Conservation (phyloP, 2,329 filamentous ascomycete species). For the Samsoniella hepiali region DNA sequence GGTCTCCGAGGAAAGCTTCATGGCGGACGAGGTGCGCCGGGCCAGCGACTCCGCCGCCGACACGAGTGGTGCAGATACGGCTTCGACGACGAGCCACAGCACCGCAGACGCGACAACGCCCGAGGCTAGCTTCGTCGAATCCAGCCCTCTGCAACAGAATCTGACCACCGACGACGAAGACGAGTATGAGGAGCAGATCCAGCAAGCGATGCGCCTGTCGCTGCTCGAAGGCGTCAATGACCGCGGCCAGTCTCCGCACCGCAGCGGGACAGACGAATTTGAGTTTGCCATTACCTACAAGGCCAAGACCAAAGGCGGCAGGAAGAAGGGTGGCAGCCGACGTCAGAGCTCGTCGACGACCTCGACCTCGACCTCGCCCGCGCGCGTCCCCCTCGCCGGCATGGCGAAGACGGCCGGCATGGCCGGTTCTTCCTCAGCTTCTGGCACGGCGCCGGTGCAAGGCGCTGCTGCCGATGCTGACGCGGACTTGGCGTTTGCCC, state of each 20-base stretch:
- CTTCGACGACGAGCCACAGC: slow-evolving; percentile 41
- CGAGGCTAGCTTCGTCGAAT: slow-evolving; percentile 49
- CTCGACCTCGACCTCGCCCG: slow-evolving; percentile 28
- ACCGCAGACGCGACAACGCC: slow-evolving; percentile 51
- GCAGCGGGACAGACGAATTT: slow-evolving; percentile 44
- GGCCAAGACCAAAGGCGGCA: slow-evolving; percentile 41
- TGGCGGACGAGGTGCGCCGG: slow-evolving; percentile 52
- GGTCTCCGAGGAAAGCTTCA: slow-evolving; percentile 56
- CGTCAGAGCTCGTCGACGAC: slow-evolving; percentile 28
- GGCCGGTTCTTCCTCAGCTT: slow-evolving; percentile 22
- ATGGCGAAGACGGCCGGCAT: slow-evolving; percentile 31
- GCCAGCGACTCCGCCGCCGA: slow-evolving; percentile 51
- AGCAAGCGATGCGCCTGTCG: slow-evolving; percentile 60
- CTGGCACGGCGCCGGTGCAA: not conserved
- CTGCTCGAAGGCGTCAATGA: slow-evolving; percentile 55
- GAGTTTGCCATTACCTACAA: slow-evolving; percentile 46
- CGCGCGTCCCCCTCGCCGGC: slow-evolving; percentile 29
- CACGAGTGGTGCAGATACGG: slow-evolving; percentile 38
- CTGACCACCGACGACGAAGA: slow-evolving; percentile 38
- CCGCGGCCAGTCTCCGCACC: slow-evolving; percentile 41
- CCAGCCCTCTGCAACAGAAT: slow-evolving; percentile 31
- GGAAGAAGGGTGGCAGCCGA: slow-evolving; percentile 33
- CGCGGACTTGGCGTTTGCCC: slow-evolving; percentile 58
- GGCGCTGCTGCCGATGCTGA: slow-evolving; percentile 34
- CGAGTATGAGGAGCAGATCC: slow-evolving; percentile 59